Conservation (phyloP, 331 rosid species). For the Malus hybrid region DNA sequence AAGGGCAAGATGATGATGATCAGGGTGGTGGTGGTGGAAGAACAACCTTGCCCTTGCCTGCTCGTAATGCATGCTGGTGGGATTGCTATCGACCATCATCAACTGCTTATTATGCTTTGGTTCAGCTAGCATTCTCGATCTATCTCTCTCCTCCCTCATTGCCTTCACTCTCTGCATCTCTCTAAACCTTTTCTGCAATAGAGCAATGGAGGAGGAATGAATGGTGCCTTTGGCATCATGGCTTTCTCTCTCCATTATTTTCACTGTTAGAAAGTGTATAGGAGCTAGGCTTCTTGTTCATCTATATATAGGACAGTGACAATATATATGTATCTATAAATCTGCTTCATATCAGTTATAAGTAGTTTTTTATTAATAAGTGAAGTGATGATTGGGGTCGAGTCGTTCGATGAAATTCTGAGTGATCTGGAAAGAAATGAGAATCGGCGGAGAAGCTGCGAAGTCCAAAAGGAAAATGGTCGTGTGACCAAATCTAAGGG, state of each 20-base stretch:
- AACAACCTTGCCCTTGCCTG: constrained; percentile 24
- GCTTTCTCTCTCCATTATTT: constrained; percentile 44
- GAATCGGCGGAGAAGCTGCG: constrained; percentile 42
- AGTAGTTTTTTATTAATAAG: not conserved
- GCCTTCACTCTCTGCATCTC: constrained; percentile 71
- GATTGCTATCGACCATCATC: not conserved
- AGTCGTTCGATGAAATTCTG: constrained; percentile 26
- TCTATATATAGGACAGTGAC: constrained; percentile 23
- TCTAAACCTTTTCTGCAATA: constrained; percentile 84
- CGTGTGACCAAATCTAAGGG: constrained; percentile 53
- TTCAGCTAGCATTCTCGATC: constrained; percentile 21
- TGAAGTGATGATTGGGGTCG: not conserved
- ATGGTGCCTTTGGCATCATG: constrained; percentile 19
- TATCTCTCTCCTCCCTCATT: constrained; percentile 76
- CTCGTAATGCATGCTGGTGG: not conserved
- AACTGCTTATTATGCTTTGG: constrained; percentile 17
- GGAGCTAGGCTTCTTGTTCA: not conserved
- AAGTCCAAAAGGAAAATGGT: not conserved
- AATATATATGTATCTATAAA: constrained; percentile 7
- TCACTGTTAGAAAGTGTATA: not conserved
- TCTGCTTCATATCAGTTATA: constrained; percentile 5
- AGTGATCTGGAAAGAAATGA: constrained; percentile 32
- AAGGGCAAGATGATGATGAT: not conserved
- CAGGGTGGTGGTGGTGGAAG: constrained; percentile 4
- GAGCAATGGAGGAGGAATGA: constrained; percentile 59